Percentiles rank a stretch among this genome's conserved stretches.
Conservation (phyloP, 2,329 filamentous ascomycete species). For the Neoascochyta sp. region DNA sequence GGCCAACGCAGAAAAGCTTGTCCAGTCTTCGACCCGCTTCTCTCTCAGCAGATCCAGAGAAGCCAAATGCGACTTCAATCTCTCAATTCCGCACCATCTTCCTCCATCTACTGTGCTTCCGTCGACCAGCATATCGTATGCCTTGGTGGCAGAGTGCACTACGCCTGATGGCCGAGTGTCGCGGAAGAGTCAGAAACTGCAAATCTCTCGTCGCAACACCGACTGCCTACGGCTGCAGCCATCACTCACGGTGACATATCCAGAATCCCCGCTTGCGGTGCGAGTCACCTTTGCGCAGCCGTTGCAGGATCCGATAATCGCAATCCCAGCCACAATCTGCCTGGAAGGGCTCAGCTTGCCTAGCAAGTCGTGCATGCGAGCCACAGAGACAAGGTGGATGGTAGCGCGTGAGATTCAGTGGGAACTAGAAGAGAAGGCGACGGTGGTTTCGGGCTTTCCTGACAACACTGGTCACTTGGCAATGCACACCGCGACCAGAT, state of each 20-base stretch:
- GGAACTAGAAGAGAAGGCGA: constrained; percentile 4
- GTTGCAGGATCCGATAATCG: background rate
- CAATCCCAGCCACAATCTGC: constrained; percentile 4
- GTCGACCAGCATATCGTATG: constrained; percentile 3
- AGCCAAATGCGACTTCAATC: constrained; percentile 2
- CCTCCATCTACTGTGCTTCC: constrained; percentile 4
- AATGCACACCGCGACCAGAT: constrained; percentile 3
- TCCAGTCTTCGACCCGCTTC: background rate
- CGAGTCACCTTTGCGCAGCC: constrained; percentile 4
- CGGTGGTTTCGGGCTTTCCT: constrained; percentile 3
- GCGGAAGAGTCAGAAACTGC: constrained; percentile 2
- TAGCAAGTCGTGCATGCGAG: constrained; percentile 3
- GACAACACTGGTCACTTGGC: constrained; percentile 7
- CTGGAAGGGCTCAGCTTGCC: constrained; percentile 3
- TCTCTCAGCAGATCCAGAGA: constrained; percentile 1
- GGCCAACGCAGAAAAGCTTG: constrained; percentile 4
- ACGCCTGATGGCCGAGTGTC: constrained; percentile 1
- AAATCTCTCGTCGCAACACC: constrained; percentile 1
- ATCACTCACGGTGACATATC: constrained; percentile 5
- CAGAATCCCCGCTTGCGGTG: constrained; percentile 5
- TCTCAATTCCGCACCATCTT: constrained; percentile 3
- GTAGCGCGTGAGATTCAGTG: constrained; percentile 5
- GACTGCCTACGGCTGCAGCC: constrained; percentile 1
- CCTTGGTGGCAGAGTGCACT: constrained; percentile 4
- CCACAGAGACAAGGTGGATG: constrained; percentile 6